These are phyloP conservation scores for Fusarium oligoseptatum DNA, from an alignment of 2,329 filamentous ascomycete species.

Conservation along the genomic window DNA sequence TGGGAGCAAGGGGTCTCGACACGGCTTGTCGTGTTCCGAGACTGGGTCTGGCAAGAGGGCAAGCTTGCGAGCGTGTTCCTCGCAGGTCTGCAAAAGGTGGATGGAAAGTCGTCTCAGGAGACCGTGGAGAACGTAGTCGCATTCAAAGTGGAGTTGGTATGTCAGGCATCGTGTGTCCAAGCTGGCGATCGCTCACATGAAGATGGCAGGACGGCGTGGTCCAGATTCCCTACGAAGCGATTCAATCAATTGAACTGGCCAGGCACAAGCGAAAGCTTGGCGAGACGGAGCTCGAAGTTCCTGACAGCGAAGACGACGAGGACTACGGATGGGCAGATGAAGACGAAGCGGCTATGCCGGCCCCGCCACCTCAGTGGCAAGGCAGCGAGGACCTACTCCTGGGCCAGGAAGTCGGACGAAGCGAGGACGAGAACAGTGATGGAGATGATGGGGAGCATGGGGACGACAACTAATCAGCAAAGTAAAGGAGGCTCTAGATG, in stretches of 20 bases:
- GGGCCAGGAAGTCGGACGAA: slow-evolving; percentile 59
- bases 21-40: slow-evolving; percentile 82
- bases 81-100: slow-evolving; percentile 74
- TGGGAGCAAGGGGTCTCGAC: slow-evolving; percentile 86
- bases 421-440: slow-evolving; percentile 50
- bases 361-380: slow-evolving; percentile 75
- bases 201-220: slow-evolving; percentile 58
- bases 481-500: slow-evolving; percentile 39
- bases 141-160: slow-evolving; percentile 63
- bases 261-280: slow-evolving; percentile 73
- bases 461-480: slow-evolving; percentile 38
- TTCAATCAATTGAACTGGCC: slow-evolving; percentile 51
- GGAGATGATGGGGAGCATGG: slow-evolving; percentile 37
- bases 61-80: slow-evolving; percentile 66
- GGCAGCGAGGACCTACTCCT: slow-evolving; percentile 74
- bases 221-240: slow-evolving; percentile 57
- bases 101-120: slow-evolving; percentile 62
- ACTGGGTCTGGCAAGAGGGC: slow-evolving; percentile 72
- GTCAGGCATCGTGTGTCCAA: slow-evolving; percentile 36
- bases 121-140: slow-evolving; percentile 60
- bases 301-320: slow-evolving; percentile 75
- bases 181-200: slow-evolving; percentile 40
- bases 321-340: slow-evolving; percentile 80
- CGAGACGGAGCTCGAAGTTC: slow-evolving; percentile 70
- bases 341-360: slow-evolving; percentile 71